phyloP scores from a whole-genome alignment of 2,329 filamentous ascomycete genomes.

The Colletotrichum orchidophilum region DNA sequence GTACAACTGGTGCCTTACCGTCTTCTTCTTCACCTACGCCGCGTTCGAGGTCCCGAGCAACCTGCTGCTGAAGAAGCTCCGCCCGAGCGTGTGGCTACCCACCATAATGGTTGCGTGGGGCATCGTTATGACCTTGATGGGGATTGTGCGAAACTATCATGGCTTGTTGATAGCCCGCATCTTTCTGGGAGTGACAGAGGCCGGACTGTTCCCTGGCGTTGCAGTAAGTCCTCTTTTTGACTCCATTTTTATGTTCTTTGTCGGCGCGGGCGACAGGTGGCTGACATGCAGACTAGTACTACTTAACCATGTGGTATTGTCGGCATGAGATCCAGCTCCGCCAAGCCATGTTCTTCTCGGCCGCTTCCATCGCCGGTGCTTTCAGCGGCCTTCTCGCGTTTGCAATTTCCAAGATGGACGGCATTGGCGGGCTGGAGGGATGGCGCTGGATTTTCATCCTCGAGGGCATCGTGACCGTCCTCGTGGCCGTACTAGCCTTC shows the following conservation, averaged over 20 bases:
- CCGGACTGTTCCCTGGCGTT: slow-evolving; percentile 74
- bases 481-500: slow-evolving; percentile 73
- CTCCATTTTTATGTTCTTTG: not conserved
- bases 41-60: slow-evolving; percentile 83
- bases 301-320: slow-evolving; percentile 68
- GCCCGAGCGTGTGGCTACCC: slow-evolving; percentile 79
- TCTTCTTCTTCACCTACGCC: slow-evolving; percentile 86
- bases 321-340: slow-evolving; percentile 64
- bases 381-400: slow-evolving; percentile 79
- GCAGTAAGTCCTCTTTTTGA: slow-evolving; percentile 43
- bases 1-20: slow-evolving; percentile 75
- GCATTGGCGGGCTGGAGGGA: slow-evolving; percentile 65
- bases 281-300: slow-evolving; percentile 48
- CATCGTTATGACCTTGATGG: slow-evolving; percentile 60
- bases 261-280: not conserved
- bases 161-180: slow-evolving; percentile 62
- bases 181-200: slow-evolving; percentile 72
- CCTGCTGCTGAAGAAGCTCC: slow-evolving; percentile 76
- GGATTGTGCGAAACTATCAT: slow-evolving; percentile 58
- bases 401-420: slow-evolving; percentile 75
- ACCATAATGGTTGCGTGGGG: slow-evolving; percentile 75
- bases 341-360: slow-evolving; percentile 82
- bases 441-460: slow-evolving; percentile 77
- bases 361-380: slow-evolving; percentile 80
- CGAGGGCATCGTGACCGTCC: slow-evolving; percentile 74